Evolutionary conservation across 2,329 filamentous ascomycete genomes (phyloP), one percentile per base, ranked within the genome.

Genomic region (Alternaria sp.): DNA sequence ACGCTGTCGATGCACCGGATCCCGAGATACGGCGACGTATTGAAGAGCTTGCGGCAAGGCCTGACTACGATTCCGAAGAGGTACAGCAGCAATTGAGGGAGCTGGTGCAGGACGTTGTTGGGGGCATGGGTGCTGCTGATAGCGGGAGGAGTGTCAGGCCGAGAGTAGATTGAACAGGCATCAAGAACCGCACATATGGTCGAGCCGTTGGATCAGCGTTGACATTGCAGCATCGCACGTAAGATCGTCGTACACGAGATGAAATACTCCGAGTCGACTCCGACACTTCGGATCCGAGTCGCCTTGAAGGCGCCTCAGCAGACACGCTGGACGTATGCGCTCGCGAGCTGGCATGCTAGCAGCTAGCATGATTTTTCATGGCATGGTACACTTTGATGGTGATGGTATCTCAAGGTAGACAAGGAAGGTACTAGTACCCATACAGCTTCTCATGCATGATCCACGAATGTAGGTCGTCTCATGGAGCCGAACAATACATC

Each of bases 11-110:
- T 40, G 88, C 89, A 59, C 87, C 90, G 9, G 93, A 98, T 74
- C 89, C 92, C 1, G 93, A 94, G 68, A 92, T 99, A 68, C 88
- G 90, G 74, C 85, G 90, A 67, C 86, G 92, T 54, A 98, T 99
- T 74, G 93, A 98, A 73, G 91, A 97, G 79, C 81, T 99, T 61
- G 94, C 95, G 2, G 86, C 90, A 36, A 85, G 93, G 41, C 89
- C 91, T 25, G 93, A 98, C 74, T 97, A 97, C 72, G 85, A 94
- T 70, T 90, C 89, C 5, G 89, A 92, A 55, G 88, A 90, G 61
- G 92, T 91, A 4, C 95, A 99, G 79, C 86, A 85, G 22, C 89
- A 94, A 74, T 80, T 99, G 72, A 86, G 93, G 62, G 85, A 87
- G 67, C 81, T 99, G 62, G 89, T 99, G 6, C 87, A 90, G 66